Conservation (phyloP, 2,329 filamentous ascomycete species). For the Ciborinia camelliae region DNA sequence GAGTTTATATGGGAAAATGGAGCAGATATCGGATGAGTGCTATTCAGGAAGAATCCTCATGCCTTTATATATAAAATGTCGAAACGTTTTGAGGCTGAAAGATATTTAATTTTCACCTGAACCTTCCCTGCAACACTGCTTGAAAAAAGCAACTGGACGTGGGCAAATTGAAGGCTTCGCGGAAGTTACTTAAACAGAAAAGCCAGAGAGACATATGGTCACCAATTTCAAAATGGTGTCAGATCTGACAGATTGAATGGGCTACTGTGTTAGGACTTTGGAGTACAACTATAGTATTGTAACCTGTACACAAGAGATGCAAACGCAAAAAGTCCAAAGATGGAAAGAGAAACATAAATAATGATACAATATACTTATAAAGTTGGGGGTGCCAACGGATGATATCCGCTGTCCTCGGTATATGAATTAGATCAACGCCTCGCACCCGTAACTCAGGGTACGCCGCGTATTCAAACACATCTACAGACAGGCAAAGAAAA, state of each 20-base stretch:
- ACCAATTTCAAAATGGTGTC: slow-evolving; percentile 21
- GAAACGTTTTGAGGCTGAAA: slow-evolving; percentile 14
- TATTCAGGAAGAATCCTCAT: slow-evolving; percentile 1
- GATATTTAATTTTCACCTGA: slow-evolving; percentile 10
- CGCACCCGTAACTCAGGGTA: background rate
- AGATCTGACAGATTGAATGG: slow-evolving; percentile 7
- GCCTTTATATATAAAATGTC: slow-evolving; percentile 17
- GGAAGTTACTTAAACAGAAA: slow-evolving; percentile 30
- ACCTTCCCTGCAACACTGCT: slow-evolving; percentile 15
- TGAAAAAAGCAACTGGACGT: slow-evolving; percentile 26
- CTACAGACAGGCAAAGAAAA: background rate
- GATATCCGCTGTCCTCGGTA: slow-evolving; percentile 1
- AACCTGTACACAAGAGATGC: background rate
- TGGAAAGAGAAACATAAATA: background rate
- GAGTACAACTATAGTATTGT: slow-evolving; percentile 9
- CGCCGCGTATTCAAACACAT: slow-evolving; percentile 10
- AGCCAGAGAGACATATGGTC: slow-evolving; percentile 29
- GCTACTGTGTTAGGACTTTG: background rate
- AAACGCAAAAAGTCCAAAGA: slow-evolving; percentile 1
- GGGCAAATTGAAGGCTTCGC: background rate
- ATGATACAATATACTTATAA: background rate
- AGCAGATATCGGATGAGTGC: slow-evolving; percentile 1
- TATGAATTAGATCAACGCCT: slow-evolving; percentile 13
- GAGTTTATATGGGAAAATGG: background rate
- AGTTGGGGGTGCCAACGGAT: background rate